These are phyloP conservation scores for Gloeopeniophorella convolvens DNA, from an alignment of 768 basidiomycete species.

Conservation along the genomic window DNA sequence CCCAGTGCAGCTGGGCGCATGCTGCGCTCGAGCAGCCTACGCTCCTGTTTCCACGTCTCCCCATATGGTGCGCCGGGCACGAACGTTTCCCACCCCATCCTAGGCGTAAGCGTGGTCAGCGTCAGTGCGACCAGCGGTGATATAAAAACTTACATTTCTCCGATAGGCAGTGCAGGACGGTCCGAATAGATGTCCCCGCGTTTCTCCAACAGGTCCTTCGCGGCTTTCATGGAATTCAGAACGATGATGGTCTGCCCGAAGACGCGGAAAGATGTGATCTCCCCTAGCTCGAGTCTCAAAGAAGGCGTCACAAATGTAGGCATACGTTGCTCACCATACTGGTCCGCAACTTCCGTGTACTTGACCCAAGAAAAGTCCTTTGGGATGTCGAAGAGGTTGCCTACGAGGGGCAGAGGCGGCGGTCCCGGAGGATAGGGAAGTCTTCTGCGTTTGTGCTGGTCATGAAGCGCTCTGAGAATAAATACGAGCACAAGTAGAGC, in stretches of 20 bases:
- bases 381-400: constrained; percentile 18
- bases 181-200: constrained; percentile 33
- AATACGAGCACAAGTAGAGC: too few relatives aligned
- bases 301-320: too few relatives aligned
- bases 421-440: constrained; percentile 17
- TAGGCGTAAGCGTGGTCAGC: too few relatives aligned
- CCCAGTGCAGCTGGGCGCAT: not conserved
- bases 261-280: constrained; percentile 24
- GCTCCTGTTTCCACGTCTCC: not conserved
- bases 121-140: not conserved
- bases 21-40: not conserved
- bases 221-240: constrained; percentile 39
- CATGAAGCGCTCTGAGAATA: too few relatives aligned
- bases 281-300: not conserved
- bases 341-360: not conserved
- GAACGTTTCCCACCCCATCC: constrained; percentile 1
- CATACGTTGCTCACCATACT: constrained; percentile 17
- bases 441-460: too few relatives aligned
- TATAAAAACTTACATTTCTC: not conserved
- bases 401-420: not conserved
- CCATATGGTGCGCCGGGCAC: not conserved
- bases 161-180: not conserved
- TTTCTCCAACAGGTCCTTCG: constrained; percentile 45
- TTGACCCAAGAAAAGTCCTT: constrained; percentile 13
- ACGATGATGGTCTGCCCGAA: constrained; percentile 43